Conservation (phyloP, 306 rosid genomes). For the Abrus precatorius region DNA sequence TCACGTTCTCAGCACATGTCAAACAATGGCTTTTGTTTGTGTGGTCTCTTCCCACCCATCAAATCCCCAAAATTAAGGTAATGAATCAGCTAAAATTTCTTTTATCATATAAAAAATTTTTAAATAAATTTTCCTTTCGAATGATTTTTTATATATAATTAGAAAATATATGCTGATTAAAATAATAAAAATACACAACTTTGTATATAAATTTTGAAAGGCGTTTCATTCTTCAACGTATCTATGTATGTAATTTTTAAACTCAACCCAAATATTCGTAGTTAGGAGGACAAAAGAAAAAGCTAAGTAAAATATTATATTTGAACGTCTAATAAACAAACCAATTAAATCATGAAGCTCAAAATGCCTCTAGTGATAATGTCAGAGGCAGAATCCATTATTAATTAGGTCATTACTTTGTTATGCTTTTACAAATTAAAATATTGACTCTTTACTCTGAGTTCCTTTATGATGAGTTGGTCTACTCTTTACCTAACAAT, state of each 20-base stretch:
- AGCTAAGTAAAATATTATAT: neutral
- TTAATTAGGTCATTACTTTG: neutral
- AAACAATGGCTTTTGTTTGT: neutral
- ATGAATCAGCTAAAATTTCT: neutral
- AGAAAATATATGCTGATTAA: too few species aligned
- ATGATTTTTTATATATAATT: too few species aligned
- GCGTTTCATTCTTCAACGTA: neutral
- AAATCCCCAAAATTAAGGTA: neutral
- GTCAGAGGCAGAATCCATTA: slow-evolving; percentile 14
- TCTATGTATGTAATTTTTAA: neutral
- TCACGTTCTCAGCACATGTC: neutral
- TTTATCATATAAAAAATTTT: too few species aligned
- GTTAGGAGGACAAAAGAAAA: neutral
- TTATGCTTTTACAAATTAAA: neutral
- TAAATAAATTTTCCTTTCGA: too few species aligned
- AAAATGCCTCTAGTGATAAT: neutral
- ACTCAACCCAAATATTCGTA: neutral
- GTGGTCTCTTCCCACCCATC: neutral
- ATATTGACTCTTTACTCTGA: neutral
- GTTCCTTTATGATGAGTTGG: neutral
- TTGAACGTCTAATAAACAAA: neutral
- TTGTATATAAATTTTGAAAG: neutral
- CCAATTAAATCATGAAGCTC: neutral
- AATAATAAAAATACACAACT: too few species aligned
- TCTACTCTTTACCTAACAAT: neutral